A percentile compares a stretch with the other conserved stretches of the same genome.
These are phyloP conservation scores for Endotrypanum monterogeii DNA, from an alignment of 208 protist species.

Conservation along the genomic window DNA sequence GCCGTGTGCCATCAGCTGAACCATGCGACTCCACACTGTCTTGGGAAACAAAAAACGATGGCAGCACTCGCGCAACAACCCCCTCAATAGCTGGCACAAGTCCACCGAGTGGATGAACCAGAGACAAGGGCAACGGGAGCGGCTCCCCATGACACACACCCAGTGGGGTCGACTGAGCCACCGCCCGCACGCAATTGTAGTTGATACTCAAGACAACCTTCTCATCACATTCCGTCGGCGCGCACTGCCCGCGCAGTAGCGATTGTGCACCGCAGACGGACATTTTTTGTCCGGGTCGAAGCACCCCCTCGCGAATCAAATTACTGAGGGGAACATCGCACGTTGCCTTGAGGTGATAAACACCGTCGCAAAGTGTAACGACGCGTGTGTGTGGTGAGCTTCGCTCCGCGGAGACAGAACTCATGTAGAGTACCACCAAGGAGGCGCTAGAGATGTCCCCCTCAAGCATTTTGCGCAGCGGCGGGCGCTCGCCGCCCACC, in stretches of 20 bases:
- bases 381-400: conserved; percentile 55
- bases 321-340: conserved; percentile 80
- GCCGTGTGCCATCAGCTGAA: conserved; percentile 14
- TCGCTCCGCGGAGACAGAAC: conserved; percentile 45
- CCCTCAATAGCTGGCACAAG: conserved; percentile 76
- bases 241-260: conserved; percentile 40
- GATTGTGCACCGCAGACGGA: conserved; percentile 68
- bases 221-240: conserved; percentile 56
- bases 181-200: conserved; percentile 82
- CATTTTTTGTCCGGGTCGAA: conserved; percentile 59
- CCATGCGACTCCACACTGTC: background rate
- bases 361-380: conserved; percentile 71
- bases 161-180: conserved; percentile 39
- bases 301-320: conserved; percentile 57
- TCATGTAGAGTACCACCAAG: conserved; percentile 58
- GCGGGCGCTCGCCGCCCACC: conserved; percentile 59
- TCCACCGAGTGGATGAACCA: conserved; percentile 68
- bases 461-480: conserved; percentile 70
- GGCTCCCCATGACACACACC: conserved; percentile 60
- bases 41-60: conserved; percentile 63
- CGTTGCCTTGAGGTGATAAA: conserved; percentile 64
- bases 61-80: conserved; percentile 66
- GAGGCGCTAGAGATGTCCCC: conserved; percentile 66
- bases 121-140: conserved; percentile 38
- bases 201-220: conserved; percentile 59